Conservation (phyloP, 176 grass and related monocot genomes). For the Hordeum marinum region DNA sequence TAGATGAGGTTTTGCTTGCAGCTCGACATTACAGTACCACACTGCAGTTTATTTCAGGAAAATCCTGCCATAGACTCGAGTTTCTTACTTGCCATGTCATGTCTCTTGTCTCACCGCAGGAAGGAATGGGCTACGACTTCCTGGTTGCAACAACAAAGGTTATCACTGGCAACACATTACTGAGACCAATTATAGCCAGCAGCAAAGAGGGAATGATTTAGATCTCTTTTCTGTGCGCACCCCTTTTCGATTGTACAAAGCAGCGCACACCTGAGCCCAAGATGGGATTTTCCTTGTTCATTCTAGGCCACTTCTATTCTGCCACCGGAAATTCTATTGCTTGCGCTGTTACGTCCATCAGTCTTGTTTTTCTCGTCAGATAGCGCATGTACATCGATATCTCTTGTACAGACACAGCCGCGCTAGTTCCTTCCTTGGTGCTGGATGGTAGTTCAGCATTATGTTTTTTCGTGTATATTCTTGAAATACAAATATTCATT, state of each 20-base stretch:
- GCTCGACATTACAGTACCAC: not conserved
- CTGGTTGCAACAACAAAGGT: conserved; percentile 85
- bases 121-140: conserved; percentile 93
- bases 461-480: not conserved
- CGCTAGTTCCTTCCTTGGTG: not conserved
- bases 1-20: not conserved
- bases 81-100: not conserved
- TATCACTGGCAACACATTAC: conserved; percentile 74
- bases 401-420: not conserved
- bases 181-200: conserved; percentile 59
- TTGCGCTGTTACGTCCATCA: not conserved
- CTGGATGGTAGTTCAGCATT: not conserved
- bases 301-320: not conserved
- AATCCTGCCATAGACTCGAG: not conserved
- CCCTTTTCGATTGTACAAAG: not conserved
- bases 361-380: not conserved
- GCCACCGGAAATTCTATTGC: not conserved
- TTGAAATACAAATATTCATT: not conserved
- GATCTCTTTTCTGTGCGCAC: not conserved
- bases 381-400: not conserved
- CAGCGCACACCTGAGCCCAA: not conserved
- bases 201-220: conserved; percentile 44
- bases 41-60: not conserved
- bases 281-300: not conserved
- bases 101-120: conserved; percentile 30